phyloP scores from a whole-genome alignment of 371 early-diverging fungal genomes.

The Lichtheimia hyalospora region DNA sequence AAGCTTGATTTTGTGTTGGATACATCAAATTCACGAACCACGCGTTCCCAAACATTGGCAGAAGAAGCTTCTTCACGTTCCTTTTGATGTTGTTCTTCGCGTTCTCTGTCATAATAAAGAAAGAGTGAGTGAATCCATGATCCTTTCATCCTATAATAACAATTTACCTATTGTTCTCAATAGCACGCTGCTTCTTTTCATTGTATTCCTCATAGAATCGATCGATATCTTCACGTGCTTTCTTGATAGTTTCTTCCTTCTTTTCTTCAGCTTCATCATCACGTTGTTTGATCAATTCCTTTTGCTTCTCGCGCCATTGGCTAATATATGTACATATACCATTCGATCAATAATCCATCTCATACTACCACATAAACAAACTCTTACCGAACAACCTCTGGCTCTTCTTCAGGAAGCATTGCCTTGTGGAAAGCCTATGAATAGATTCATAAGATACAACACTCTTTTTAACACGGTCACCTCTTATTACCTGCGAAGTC shows the following conservation, averaged over 20 bases:
- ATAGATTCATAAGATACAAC: background rate
- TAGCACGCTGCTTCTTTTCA: slow-evolving; percentile 79
- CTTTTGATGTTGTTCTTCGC: slow-evolving; percentile 50
- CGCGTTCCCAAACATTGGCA: slow-evolving; percentile 78
- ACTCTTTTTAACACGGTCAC: background rate
- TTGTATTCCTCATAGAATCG: slow-evolving; percentile 95
- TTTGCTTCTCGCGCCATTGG: slow-evolving; percentile 83
- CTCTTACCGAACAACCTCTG: slow-evolving; percentile 57
- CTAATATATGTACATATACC: too few species aligned
- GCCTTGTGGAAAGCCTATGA: slow-evolving; percentile 49
- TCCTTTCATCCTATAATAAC: background rate
- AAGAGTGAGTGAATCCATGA: background rate
- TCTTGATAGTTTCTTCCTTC: slow-evolving; percentile 68
- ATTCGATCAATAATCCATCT: background rate
- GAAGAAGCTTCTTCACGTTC: slow-evolving; percentile 63
- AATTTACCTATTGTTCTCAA: slow-evolving; percentile 73
- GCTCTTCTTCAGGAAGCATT: slow-evolving; percentile 53
- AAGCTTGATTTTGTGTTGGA: slow-evolving; percentile 43
- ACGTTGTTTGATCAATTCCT: slow-evolving; percentile 71
- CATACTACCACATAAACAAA: background rate
- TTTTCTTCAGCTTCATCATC: slow-evolving; percentile 70
- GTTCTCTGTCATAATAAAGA: slow-evolving; percentile 34
- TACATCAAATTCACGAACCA: slow-evolving; percentile 66
- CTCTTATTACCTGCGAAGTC: slow-evolving; percentile 38
- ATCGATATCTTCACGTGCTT: slow-evolving; percentile 85